Conservation (phyloP, 495 filamentous ascomycete genomes). For the Aspergillus saccharolyticus region DNA sequence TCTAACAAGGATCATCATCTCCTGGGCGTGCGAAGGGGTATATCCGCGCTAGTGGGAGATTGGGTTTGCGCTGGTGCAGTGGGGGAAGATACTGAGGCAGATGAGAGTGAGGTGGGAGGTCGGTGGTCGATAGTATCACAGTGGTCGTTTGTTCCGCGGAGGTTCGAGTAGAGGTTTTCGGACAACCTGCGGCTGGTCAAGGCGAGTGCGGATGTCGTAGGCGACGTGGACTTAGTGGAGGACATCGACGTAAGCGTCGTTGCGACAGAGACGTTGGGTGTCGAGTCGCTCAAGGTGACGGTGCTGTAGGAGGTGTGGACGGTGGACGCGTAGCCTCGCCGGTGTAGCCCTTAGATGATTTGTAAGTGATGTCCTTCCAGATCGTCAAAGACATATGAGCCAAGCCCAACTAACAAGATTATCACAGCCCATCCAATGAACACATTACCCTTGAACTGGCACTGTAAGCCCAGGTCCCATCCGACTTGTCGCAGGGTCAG, state of each 20-base stretch:
- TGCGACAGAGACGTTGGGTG: background rate
- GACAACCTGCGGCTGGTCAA: too few relatives aligned
- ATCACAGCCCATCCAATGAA: conserved; percentile 12
- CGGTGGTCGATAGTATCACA: too few relatives aligned
- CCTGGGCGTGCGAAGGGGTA: too few relatives aligned
- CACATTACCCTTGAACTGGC: conserved; percentile 7
- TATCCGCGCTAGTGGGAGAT: too few relatives aligned
- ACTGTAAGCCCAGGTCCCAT: conserved; percentile 4
- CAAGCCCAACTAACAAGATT: conserved; percentile 1
- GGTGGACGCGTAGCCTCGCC: conserved; percentile 3
- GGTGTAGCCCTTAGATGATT: conserved; percentile 5
- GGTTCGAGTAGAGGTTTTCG: too few relatives aligned
- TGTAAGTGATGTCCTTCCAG: too few relatives aligned
- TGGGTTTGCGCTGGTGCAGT: too few relatives aligned
- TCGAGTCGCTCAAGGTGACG: background rate
- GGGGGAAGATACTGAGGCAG: too few relatives aligned
- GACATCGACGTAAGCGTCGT: background rate
- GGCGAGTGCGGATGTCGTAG: background rate
- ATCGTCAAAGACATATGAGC: too few relatives aligned
- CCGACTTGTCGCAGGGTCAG: conserved; percentile 4
- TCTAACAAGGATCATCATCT: too few relatives aligned
- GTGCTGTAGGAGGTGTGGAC: conserved; percentile 6
- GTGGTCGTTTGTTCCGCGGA: too few relatives aligned
- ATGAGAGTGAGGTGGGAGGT: too few relatives aligned
- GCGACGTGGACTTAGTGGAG: background rate